Conservation (phyloP, 164 flowering plant genomes). For the Warburgia ugandensis region DNA sequence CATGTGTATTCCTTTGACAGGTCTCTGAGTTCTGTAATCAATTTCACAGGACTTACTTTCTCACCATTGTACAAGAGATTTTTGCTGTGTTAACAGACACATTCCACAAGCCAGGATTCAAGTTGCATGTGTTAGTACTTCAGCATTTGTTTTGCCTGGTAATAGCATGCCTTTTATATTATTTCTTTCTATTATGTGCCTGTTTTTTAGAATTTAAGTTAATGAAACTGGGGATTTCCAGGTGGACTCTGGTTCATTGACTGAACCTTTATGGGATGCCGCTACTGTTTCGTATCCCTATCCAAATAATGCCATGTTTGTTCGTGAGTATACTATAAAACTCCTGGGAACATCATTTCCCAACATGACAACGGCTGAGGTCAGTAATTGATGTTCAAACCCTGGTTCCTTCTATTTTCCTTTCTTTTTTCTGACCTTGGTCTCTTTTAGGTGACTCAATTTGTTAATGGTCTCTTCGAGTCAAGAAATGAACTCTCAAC, state of each 20-base stretch:
- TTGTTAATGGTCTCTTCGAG: slow-evolving; percentile 81
- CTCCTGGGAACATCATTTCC: slow-evolving; percentile 90
- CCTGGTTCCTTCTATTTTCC: too few species aligned
- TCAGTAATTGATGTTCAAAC: too few species aligned
- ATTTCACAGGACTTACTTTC: slow-evolving; percentile 72
- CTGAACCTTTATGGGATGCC: slow-evolving; percentile 94
- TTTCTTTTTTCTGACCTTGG: too few species aligned
- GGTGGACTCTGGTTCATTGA: slow-evolving; percentile 74
- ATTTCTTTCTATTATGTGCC: neutral
- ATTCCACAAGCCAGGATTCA: slow-evolving; percentile 98
- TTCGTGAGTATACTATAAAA: slow-evolving; percentile 81
- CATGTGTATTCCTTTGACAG: slow-evolving; percentile 28
- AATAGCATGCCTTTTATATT: slow-evolving; percentile 1
- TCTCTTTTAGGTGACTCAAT: slow-evolving; percentile 91
- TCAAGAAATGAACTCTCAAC: slow-evolving; percentile 64
- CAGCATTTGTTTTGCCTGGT: slow-evolving; percentile 95
- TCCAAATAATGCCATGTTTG: slow-evolving; percentile 64
- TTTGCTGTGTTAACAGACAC: slow-evolving; percentile 99
- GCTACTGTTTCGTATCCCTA: slow-evolving; percentile 60
- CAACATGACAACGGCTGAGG: slow-evolving; percentile 89
- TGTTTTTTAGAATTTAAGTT: too few species aligned
- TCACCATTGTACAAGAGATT: slow-evolving; percentile 90
- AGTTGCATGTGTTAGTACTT: slow-evolving; percentile 85
- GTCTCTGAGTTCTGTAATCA: slow-evolving; percentile 90
- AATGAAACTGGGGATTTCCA: slow-evolving; percentile 17